Evolutionary conservation across 768 basidiomycete species (phyloP), one percentile per base, ranked within the genome.

Genomic region (Floccularia luteovirens): DNA sequence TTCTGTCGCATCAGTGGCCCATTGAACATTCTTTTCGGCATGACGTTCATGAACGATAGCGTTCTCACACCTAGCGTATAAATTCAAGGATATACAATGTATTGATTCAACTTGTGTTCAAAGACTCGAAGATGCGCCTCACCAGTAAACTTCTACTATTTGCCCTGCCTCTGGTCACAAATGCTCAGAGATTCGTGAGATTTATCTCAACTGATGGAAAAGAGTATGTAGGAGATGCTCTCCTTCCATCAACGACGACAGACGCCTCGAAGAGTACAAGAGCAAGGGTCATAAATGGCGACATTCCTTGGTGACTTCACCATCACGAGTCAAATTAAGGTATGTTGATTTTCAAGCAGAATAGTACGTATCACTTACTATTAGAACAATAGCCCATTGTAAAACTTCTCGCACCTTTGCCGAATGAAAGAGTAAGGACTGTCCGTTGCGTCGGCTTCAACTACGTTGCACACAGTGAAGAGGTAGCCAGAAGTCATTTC

Each of bases 201-300:
- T 65, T 65, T 52, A 54, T 63, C 30, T 56, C 63, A 10, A 58
- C 56, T 10, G 61, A 64, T 42, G 54, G 56, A 33, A 54, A 58
- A 33, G 54, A 53, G 43, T 65, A 65, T 42, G 59, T 55, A 27
- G 63, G 63, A 13, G 63, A 65, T 41, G 63, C 61, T n/a, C 60
- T 65, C 22, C 50, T 65, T 14, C 56, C 58, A 0, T 12, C 50
- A 7, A 47, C 45, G 10, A 50, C 52, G 12, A 50, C 51, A 3
- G 62, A 65, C 44, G 60, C 63, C 2, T 48, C 63, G 20, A 51
- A 58, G 39, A 61, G 56, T 43, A 61, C 43, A 23, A 43, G 46
- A 22, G 63, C 63, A 3, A 48, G 48, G 13, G 53, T 63, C 13
- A 60, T 65, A 40, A 48, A 51, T 1, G 63, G 63, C 5, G 62